Base-by-base conservation (phyloP, 2,329 filamentous ascomycete species). In the Fusarium clavum region DNA sequence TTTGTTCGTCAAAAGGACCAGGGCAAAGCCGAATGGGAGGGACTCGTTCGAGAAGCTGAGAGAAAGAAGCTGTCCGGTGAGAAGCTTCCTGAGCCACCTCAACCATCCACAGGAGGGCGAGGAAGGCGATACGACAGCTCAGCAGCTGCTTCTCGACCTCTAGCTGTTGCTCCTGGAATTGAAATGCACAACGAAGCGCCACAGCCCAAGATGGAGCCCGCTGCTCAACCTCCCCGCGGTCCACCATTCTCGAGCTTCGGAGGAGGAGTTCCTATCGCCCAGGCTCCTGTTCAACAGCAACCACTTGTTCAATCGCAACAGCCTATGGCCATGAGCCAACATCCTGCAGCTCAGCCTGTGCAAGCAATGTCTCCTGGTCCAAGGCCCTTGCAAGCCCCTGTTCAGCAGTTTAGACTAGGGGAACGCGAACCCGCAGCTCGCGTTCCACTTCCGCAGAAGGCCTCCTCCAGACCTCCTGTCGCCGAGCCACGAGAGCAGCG, bases 1-100 rank as follows among this genome's bases (percentile, higher is more conserved):
- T 92, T 87, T 70, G 83, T 86, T 25, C 85, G 90, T 7, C 87
- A 90, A 73, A 88, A 89, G 74, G 89, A 91, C 69, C 83, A 85
- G 65, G 81, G 82, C 20, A 88, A 87, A 70, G 79, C 81, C 5
- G 88, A 90, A 53, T 91, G 87, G 85, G 88, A 89, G 64, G 79
- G 78, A 8, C 84, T 91, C 61, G 87, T 89, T 3, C 81, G 81
- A 53, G 88, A 90, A 47, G 88, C 90, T 18, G 88, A 92, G 67
- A 81, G 79, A 27, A 89, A 87, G 78, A 83, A 82, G 56, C 69
- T 75, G 11, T 80, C 86, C 56, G 88, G 88, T 47, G 89, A 91
- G 78, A 86, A 86, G 73, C 81, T 86, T 56, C 89, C 88, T 2
- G 83, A 86, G 24, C 86, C 89, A 38, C 90, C 90, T 10, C 81